These are phyloP conservation scores for Ogataea pignaliae DNA, from an alignment of 805 yeast genomes.

Conservation along the genomic window DNA sequence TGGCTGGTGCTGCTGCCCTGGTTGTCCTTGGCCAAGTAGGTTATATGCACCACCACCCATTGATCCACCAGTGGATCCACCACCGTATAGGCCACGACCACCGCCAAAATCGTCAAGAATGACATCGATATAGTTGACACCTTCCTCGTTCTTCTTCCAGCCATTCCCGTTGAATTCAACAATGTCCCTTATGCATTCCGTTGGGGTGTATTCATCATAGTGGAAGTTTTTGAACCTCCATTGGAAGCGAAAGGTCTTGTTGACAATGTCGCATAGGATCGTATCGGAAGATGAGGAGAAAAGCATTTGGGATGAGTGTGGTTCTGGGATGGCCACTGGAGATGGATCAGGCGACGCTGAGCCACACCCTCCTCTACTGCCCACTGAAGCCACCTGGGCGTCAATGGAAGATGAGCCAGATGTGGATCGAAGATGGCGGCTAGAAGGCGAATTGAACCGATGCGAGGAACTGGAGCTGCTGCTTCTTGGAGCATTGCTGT, in stretches of 20 bases:
- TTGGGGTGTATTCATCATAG: constrained; percentile 53
- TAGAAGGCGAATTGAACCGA: too few species aligned
- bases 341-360: neutral
- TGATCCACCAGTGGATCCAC: neutral
- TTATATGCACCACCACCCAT: too few species aligned
- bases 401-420: neutral
- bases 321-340: neutral
- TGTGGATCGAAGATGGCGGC: neutral
- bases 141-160: constrained; percentile 50
- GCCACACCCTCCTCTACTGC: too few species aligned
- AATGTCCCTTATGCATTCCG: constrained; percentile 70
- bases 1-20: neutral
- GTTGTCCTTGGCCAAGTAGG: too few species aligned
- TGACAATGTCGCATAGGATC: constrained; percentile 20
- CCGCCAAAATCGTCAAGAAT: constrained; percentile 18
- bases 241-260: constrained; percentile 28
- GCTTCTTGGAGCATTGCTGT: neutral
- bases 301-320: neutral
- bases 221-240: constrained; percentile 24
- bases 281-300: neutral
- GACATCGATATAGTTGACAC: constrained; percentile 36
- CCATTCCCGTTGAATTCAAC: constrained; percentile 63
- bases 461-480: too few species aligned
- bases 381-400: neutral
- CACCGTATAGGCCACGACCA: neutral